Evolutionary conservation across 1,139 yeast genomes (phyloP).

Genomic region (Debaryomyces fabryi): DNA sequence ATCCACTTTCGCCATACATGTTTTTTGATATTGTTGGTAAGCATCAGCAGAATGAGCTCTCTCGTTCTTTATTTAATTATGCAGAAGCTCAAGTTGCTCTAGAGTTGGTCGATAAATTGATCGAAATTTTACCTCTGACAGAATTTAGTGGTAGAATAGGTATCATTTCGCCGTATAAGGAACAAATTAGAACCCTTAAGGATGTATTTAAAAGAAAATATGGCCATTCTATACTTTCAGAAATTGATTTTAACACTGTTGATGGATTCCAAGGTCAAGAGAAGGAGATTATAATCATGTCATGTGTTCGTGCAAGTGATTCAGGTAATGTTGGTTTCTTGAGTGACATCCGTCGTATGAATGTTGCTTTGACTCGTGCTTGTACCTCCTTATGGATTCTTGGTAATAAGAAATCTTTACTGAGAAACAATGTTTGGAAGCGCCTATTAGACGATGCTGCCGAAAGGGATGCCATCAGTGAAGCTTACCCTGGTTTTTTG

Average conservation of each 20-base stretch:
- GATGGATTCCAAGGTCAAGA: constrained; percentile 99
- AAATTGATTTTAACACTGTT: constrained; percentile 88
- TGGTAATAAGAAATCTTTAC: constrained; percentile 72
- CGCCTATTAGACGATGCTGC: constrained; percentile 66
- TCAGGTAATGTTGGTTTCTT: constrained; percentile 79
- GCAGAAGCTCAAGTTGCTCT: constrained; percentile 75
- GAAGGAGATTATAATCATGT: constrained; percentile 87
- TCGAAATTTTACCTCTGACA: constrained; percentile 50
- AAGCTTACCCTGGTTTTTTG: constrained; percentile 45
- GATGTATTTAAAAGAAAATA: constrained; percentile 57
- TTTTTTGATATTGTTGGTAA: constrained; percentile 72
- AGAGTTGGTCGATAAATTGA: constrained; percentile 63
- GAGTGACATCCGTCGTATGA: constrained; percentile 90
- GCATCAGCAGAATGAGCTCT: constrained; percentile 63
- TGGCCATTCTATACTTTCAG: constrained; percentile 64
- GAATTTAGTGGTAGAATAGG: constrained; percentile 79
- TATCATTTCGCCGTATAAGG: constrained; percentile 92
- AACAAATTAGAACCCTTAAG: constrained; percentile 68
- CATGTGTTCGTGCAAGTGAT: constrained; percentile 89
- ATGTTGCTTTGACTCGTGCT: constrained; percentile 94
- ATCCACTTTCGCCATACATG: constrained; percentile 67
- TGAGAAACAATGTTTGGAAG: constrained; percentile 68
- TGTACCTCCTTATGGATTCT: constrained; percentile 89
- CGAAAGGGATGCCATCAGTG: constrained; percentile 39
- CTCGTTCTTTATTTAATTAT: constrained; percentile 70